Percentiles rank a stretch among this genome's conserved stretches.
Evolutionary conservation across 1,284 basidiomycete species (phyloP).

Genomic region (Earliella scabrosa): DNA sequence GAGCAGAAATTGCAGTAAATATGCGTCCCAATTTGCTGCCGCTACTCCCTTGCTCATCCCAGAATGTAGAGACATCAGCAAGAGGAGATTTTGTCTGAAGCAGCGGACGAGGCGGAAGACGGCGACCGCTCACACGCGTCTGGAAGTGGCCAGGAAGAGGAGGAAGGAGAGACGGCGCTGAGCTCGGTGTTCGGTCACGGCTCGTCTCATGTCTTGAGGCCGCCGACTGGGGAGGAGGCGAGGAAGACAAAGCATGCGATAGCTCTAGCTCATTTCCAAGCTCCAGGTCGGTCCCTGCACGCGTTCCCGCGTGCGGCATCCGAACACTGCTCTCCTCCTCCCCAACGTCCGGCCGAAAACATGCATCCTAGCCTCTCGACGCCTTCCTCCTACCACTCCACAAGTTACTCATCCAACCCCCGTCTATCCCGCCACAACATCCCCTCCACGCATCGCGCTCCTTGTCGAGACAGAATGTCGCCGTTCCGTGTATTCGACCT

Average conservation of each 20-base stretch:
- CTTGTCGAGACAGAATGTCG: constrained; percentile 52
- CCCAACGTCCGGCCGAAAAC: constrained; percentile 78
- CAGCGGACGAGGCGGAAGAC: too few species aligned
- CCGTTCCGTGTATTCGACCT: constrained; percentile 69
- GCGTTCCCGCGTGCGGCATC: background rate
- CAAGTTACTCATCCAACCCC: constrained; percentile 58
- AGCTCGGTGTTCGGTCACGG: background rate
- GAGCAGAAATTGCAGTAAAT: background rate
- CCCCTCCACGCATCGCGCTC: constrained; percentile 64
- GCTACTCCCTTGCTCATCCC: background rate
- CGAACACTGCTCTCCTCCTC: constrained; percentile 51
- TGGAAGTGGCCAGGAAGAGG: background rate
- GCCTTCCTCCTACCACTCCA: constrained; percentile 68
- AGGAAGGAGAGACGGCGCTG: background rate
- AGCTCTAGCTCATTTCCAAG: constrained; percentile 86
- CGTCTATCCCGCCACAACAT: constrained; percentile 61
- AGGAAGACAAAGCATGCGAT: constrained; percentile 77
- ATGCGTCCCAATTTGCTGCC: background rate
- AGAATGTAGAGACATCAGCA: background rate
- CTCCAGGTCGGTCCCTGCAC: constrained; percentile 59
- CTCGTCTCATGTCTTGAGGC: constrained; percentile 36
- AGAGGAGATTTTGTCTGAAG: background rate
- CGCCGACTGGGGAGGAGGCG: constrained; percentile 75
- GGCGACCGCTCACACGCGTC: background rate
- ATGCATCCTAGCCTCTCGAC: constrained; percentile 59